These are phyloP conservation scores for Prillingera fragicola DNA, from an alignment of 1,284 basidiomycete species.

Conservation along the genomic window DNA sequence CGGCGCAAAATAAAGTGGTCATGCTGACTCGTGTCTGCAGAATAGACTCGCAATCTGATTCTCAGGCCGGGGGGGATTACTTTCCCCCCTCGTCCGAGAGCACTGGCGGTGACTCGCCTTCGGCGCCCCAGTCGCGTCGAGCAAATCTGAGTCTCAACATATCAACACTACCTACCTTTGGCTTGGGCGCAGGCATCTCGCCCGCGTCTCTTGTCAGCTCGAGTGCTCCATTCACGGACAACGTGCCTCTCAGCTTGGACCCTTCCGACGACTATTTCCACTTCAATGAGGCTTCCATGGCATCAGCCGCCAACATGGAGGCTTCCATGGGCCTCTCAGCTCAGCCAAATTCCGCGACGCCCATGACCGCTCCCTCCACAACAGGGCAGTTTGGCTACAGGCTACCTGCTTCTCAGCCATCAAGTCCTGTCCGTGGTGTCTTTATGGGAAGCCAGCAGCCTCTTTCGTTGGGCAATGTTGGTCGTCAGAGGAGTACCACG, in stretches of 20 bases:
- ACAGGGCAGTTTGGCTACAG: conserved; percentile 21
- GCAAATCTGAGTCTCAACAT: conserved; percentile 40
- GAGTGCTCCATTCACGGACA: conserved; percentile 36
- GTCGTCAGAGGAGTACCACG: conserved; percentile 40
- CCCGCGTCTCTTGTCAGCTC: conserved; percentile 33
- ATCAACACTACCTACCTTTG: conserved; percentile 21
- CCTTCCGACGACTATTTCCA: conserved; percentile 39
- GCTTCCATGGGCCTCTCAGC: not conserved
- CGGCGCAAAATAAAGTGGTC: not conserved
- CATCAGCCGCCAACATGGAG: not conserved
- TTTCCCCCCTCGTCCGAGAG: conserved; percentile 35
- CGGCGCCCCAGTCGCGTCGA: conserved; percentile 14
- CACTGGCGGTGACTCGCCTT: conserved; percentile 20
- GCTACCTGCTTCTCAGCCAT: conserved; percentile 41
- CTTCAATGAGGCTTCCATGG: conserved; percentile 22
- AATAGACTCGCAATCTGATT: conserved; percentile 38
- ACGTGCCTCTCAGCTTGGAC: conserved; percentile 17
- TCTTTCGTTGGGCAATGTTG: conserved; percentile 15
- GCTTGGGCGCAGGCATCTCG: conserved; percentile 19
- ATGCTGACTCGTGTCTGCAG: conserved; percentile 13
- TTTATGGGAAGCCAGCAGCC: conserved; percentile 27
- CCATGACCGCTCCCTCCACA: conserved; percentile 7
- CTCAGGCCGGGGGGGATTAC: conserved; percentile 39
- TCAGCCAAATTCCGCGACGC: conserved; percentile 10
- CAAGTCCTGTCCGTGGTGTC: conserved; percentile 33